Base-by-base conservation (phyloP, 1,284 basidiomycete genomes). In the Afroboletus lepidellus region DNA sequence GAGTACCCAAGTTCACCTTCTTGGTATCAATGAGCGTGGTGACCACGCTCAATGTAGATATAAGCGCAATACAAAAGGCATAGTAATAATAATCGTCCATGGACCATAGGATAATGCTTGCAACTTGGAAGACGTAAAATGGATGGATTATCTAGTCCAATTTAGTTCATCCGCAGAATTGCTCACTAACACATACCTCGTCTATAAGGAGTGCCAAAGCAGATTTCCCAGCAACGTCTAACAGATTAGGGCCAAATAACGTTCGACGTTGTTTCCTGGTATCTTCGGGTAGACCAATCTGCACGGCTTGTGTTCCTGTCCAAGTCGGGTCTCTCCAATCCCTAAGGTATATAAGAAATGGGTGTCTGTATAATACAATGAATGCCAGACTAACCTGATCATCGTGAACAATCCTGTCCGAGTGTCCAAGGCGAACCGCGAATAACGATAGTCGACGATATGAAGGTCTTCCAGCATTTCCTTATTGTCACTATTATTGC, bases 81-180 rank as follows among this genome's bases (percentile, higher is more conserved):
- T 99, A 99, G 67, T 97, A 98, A 69, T 91, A 96, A 66, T 98
- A 95, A 66, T 98, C 83, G 63, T 99, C 97, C 50, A 98, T 63
- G 3, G 89, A 90, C 97, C 97, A 99, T 11, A 99, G 75, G 23
- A 92, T 74, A 60, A 99, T 92, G 57, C 94, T 97, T 44, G 94
- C 94, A 59, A 99, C 89, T 79, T 99, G 97, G 70, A 99, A 99
- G 51, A 99, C 90, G 66, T 97, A 98, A 73, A 98, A 98, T 1
- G 94, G 94, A 67, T 98, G 94, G 30, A 98, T 87, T 46, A 94
- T 58, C 61, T 60, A 50, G 18, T 30, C 41, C 16, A 5, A 44
- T 16, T 72, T 30, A 69, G 51, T 24, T 37, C 23, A 54, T 25
- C 12, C 27, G 11, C 23, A n/a, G 21, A 15, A 23, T 36, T 29